Evolutionary conservation across 345 rosid genomes (phyloP).

Genomic region (Melastoma malabathricum): DNA sequence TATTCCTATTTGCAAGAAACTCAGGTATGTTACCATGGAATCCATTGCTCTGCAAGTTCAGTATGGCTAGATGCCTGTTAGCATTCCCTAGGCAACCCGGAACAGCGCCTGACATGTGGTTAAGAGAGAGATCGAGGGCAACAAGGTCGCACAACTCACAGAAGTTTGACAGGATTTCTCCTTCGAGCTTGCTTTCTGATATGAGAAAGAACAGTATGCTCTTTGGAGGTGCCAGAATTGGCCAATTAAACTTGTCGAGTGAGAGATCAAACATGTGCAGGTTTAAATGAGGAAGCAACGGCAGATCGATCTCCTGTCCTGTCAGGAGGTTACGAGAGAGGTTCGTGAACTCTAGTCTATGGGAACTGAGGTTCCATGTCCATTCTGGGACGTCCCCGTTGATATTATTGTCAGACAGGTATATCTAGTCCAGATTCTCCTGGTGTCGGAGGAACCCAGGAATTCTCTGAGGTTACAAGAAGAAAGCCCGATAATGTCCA

Average conservation of each 20-base stretch:
- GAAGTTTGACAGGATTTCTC: not conserved
- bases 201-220: not conserved
- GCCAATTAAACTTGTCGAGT: conserved; percentile 2
- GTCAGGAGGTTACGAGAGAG: conserved; percentile 4
- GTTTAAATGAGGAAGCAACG: not conserved
- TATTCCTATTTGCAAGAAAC: not conserved
- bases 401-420: conserved; percentile 2
- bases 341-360: not conserved
- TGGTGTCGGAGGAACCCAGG: conserved; percentile 1
- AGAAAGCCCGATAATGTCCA: not conserved
- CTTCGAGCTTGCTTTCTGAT: not conserved
- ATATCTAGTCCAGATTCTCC: not conserved
- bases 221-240: not conserved
- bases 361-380: not conserved
- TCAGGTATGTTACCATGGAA: rapidly evolving
- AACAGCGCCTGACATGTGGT: not conserved
- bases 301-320: not conserved
- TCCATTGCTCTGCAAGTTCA: conserved; percentile 2
- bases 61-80: not conserved
- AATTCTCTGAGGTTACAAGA: conserved; percentile 4
- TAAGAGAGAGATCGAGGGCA: not conserved
- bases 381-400: conserved; percentile 3
- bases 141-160: not conserved
- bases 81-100: conserved; percentile 2
- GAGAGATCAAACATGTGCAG: not conserved